Percentiles rank a stretch among this genome's conserved stretches.
Conservation (phyloP, 1,284 basidiomycete species). For the Phylloporus sp. region DNA sequence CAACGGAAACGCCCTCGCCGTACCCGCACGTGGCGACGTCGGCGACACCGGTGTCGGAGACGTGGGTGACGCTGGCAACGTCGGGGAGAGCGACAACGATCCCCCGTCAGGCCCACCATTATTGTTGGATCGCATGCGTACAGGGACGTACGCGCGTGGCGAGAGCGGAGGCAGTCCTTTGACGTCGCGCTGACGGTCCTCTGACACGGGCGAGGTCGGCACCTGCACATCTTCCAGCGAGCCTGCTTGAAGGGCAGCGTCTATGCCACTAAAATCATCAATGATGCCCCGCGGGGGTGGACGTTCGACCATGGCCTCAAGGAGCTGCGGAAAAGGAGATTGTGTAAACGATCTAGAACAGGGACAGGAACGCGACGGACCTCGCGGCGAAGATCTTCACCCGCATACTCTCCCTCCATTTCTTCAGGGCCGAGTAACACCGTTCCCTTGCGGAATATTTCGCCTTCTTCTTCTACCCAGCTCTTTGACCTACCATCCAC, state of each 20-base stretch:
- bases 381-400: slow-evolving; percentile 84
- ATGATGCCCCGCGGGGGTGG: slow-evolving; percentile 56
- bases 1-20: slow-evolving; percentile 19
- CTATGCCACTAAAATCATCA: slow-evolving; percentile 63
- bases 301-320: slow-evolving; percentile 62
- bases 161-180: slow-evolving; percentile 42
- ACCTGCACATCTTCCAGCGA: slow-evolving; percentile 23
- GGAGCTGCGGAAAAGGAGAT: slow-evolving; percentile 54
- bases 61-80: slow-evolving; percentile 2
- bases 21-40: slow-evolving; percentile 20
- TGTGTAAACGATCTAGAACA: neutral
- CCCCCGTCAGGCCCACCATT: neutral
- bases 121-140: slow-evolving; percentile 46
- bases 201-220: slow-evolving; percentile 15
- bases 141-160: slow-evolving; percentile 65
- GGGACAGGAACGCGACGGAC: slow-evolving; percentile 49
- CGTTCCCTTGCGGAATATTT: slow-evolving; percentile 90
- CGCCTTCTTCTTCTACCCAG: slow-evolving; percentile 89
- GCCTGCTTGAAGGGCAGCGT: slow-evolving; percentile 34
- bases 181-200: slow-evolving; percentile 14
- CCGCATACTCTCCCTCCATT: slow-evolving; percentile 85
- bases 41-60: slow-evolving; percentile 19
- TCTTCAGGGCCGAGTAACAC: slow-evolving; percentile 83
- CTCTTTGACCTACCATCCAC: slow-evolving; percentile 61
- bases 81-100: slow-evolving; percentile 8